Conservation (phyloP, 306 rosid genomes). For the Canavalia gladiata region DNA sequence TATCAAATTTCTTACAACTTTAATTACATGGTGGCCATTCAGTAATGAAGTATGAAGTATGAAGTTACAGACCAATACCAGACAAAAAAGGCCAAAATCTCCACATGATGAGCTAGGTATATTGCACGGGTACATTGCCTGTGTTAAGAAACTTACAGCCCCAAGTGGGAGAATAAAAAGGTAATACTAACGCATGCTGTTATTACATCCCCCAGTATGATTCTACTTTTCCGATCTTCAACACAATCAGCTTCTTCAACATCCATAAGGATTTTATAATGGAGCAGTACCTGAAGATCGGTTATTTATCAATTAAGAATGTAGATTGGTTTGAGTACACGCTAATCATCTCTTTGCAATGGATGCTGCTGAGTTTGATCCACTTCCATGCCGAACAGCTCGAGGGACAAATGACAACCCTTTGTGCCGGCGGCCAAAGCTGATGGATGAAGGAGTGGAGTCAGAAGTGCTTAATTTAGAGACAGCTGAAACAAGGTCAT, state of each 20-base stretch:
- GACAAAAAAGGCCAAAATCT: conserved; percentile 32
- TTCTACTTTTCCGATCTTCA: conserved; percentile 36
- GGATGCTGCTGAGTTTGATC: conserved; percentile 54
- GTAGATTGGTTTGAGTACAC: conserved; percentile 26
- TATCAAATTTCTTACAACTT: neutral
- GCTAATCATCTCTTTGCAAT: conserved; percentile 45
- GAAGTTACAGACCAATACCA: conserved; percentile 18
- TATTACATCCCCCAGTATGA: conserved; percentile 31
- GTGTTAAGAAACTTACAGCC: conserved; percentile 24
- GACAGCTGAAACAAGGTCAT: conserved; percentile 77
- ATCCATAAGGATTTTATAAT: conserved; percentile 11
- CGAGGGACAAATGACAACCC: conserved; percentile 80
- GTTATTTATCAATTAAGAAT: conserved; percentile 10
- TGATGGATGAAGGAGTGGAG: conserved; percentile 78
- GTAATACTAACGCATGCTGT: neutral
- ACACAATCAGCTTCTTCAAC: conserved; percentile 40
- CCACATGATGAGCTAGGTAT: neutral
- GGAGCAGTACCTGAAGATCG: conserved; percentile 29
- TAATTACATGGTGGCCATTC: conserved; percentile 20
- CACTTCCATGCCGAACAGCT: conserved; percentile 66
- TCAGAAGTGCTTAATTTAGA: conserved; percentile 86
- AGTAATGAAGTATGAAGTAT: neutral
- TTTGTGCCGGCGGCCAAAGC: conserved; percentile 85
- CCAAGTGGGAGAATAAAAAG: conserved; percentile 10
- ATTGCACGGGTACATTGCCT: neutral